Evolutionary conservation across 108 stramenopile genomes (phyloP), one percentile per base, ranked within the genome.

Genomic region (Discostella stelligeroides): DNA sequence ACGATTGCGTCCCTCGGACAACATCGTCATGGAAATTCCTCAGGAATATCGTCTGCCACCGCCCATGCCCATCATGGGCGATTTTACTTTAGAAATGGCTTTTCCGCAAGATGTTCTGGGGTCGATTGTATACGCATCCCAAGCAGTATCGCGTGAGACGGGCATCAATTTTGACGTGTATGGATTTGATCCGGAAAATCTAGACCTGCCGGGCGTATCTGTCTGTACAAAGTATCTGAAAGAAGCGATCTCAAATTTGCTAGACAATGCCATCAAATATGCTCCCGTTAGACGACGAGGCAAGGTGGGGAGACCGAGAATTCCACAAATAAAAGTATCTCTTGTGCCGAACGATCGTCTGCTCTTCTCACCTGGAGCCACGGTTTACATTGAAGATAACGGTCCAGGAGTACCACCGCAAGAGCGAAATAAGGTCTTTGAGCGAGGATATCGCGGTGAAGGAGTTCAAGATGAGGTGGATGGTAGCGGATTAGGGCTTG

Each of bases 251-350:
- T 81, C 69, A 30, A 95, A 95, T 65, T 29, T 95, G 10, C 39
- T 95, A 25, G 91, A 95, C 65, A 95, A 95, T 85, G 94, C 94
- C 6, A 75, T 95, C 64, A 95, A 92, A 55, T 95, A 92, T 64
- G 84, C 76, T 24, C 63, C 70, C 12, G 45, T 82, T 1, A 53
- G 79, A 8, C 82, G 81, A 58, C 15, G 28, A 53, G 79, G 66
- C 21, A 63, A 64, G 82, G 80, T 63, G 53, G 63, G 11, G 28
- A 20, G 68, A n/a, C 68, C 68, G 6, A 42, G 68, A 25, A 69
- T 47, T 63, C 90, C 92, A 9, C 39, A 65, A 40, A 85, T 94
- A 25, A 73, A 82, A 54, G 79, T 90, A 4, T 70, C 70, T 25
- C 66, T 94, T 7, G 23, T 63, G 24, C 24, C 85, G 17, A 91